Evolutionary conservation across 164 flowering plant genomes (phyloP).

Genomic region (Tetrastigma voinierianum): DNA sequence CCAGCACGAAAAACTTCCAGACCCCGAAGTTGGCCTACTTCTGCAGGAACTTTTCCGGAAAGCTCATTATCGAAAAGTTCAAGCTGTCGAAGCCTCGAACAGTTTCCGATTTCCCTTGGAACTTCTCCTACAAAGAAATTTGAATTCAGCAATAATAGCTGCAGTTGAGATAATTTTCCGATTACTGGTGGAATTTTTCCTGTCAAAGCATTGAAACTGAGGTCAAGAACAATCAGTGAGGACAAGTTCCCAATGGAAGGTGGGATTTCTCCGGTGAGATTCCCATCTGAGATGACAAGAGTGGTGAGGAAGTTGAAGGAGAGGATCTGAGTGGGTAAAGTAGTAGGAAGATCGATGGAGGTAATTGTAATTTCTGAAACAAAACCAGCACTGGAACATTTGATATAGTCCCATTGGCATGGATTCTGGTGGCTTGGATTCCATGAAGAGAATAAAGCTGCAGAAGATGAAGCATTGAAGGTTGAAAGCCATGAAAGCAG

Average conservation of each 20-base stretch:
- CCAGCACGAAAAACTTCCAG: constrained; percentile 58
- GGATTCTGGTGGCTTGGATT: constrained; percentile 42
- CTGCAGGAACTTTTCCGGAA: constrained; percentile 45
- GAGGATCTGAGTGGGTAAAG: constrained; percentile 42
- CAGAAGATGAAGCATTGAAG: constrained; percentile 42
- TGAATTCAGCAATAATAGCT: constrained; percentile 36
- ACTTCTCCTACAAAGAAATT: constrained; percentile 37
- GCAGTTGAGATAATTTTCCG: constrained; percentile 35
- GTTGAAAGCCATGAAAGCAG: constrained; percentile 66
- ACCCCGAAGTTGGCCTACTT: constrained; percentile 29
- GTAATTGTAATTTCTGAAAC: constrained; percentile 43
- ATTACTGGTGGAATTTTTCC: constrained; percentile 45
- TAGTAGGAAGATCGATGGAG: constrained; percentile 37
- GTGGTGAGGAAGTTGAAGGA: constrained; percentile 37
- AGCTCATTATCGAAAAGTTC: constrained; percentile 54
- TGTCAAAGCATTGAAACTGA: constrained; percentile 46
- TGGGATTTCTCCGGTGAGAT: constrained; percentile 58
- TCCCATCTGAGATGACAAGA: constrained; percentile 33
- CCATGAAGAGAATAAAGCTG: constrained; percentile 55
- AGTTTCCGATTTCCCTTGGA: constrained; percentile 48
- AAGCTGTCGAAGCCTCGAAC: constrained; percentile 37
- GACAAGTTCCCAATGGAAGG: constrained; percentile 37
- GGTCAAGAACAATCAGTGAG: constrained; percentile 37
- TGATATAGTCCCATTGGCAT: constrained; percentile 53
- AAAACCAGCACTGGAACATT: constrained; percentile 38